A percentile compares a stretch with the other conserved stretches of the same genome.
Evolutionary conservation across 2,329 filamentous ascomycete species (phyloP).

Genomic region (Ophiostoma piceae): DNA sequence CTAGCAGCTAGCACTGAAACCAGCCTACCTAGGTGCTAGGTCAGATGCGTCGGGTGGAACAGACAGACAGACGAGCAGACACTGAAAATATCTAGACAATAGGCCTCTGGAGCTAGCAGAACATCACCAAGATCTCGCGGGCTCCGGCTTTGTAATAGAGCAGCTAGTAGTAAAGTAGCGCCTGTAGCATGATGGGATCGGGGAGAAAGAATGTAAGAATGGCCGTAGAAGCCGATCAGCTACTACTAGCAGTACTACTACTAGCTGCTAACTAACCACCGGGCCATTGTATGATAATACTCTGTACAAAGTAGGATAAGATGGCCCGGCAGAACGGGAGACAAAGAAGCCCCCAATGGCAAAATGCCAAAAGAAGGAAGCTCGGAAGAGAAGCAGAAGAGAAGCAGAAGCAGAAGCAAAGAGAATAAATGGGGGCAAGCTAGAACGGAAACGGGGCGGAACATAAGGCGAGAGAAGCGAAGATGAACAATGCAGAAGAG

Average conservation of each 20-base stretch:
- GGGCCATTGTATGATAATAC: neutral
- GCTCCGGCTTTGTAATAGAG: conserved; percentile 9
- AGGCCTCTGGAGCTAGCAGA: neutral
- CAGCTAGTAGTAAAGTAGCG: neutral
- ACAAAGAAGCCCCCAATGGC: neutral
- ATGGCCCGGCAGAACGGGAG: neutral
- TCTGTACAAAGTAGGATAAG: neutral
- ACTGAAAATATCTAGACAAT: neutral
- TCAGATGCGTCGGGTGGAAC: neutral
- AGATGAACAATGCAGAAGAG: neutral
- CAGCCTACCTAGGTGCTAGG: neutral
- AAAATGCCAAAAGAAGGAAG: neutral
- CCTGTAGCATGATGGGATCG: neutral
- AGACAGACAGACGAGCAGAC: neutral
- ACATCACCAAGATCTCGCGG: neutral
- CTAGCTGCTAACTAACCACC: neutral
- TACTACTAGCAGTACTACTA: neutral
- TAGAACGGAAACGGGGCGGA: conserved; percentile 1
- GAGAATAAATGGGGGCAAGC: neutral
- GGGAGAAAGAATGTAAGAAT: neutral
- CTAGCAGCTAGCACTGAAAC: neutral
- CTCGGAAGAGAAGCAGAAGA: neutral
- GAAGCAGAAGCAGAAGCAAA: neutral
- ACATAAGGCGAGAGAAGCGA: neutral
- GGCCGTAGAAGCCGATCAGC: neutral